Evolutionary conservation across 2,329 filamentous ascomycete species (phyloP).

Genomic region (Dactylonectria macrodidyma): DNA sequence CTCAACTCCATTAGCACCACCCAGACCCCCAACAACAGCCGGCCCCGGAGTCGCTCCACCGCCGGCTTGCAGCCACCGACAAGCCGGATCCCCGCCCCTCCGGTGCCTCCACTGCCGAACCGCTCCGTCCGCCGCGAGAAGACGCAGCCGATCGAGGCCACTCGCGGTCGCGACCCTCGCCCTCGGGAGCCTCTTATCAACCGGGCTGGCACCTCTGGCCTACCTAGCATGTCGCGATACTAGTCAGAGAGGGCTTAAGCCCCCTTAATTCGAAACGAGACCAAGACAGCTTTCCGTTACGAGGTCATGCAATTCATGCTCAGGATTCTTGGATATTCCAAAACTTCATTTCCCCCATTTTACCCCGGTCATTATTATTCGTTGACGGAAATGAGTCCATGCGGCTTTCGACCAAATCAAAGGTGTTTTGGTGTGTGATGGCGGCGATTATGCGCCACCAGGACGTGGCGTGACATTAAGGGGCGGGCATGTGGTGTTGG

Average conservation of each 20-base stretch:
- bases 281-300: constrained; percentile 22
- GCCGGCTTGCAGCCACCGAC: constrained; percentile 35
- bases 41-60: constrained; percentile 47
- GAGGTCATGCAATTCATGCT: constrained; percentile 42
- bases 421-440: constrained; percentile 5
- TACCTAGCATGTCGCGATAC: constrained; percentile 32
- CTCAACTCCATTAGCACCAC: constrained; percentile 10
- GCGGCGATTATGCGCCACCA: neutral
- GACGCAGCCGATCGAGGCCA: constrained; percentile 39
- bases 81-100: constrained; percentile 38
- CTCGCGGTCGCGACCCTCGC: constrained; percentile 45
- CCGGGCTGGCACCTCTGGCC: constrained; percentile 45
- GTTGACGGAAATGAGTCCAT: constrained; percentile 21
- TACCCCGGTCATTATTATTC: constrained; percentile 12
- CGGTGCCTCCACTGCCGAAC: constrained; percentile 47
- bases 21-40: constrained; percentile 17
- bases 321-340: constrained; percentile 29
- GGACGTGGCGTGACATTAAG: neutral
- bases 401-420: constrained; percentile 14
- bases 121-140: constrained; percentile 48
- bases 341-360: constrained; percentile 10
- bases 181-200: constrained; percentile 52
- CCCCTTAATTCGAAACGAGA: constrained; percentile 8
- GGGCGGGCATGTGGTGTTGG: neutral
- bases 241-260: constrained; percentile 19